A percentile compares a stretch with the other conserved stretches of the same genome.
phyloP scores from a whole-genome alignment of 2,329 filamentous ascomycete genomes.

The Talaromyces sp. region DNA sequence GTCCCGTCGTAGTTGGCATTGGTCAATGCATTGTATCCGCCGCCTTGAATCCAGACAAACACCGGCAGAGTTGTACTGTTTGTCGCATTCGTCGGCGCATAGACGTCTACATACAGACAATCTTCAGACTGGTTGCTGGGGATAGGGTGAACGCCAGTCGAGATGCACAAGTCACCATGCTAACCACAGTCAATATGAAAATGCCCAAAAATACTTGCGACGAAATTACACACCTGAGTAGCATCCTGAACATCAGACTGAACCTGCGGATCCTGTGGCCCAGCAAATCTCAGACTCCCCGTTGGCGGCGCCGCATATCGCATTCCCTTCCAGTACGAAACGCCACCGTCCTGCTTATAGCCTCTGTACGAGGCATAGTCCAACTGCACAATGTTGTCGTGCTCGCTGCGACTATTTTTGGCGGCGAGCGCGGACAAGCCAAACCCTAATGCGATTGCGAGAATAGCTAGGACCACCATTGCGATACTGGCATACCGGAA shows the following conservation, averaged over 20 bases:
- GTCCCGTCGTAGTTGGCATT: constrained; percentile 59
- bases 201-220: not conserved
- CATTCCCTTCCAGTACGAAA: constrained; percentile 71
- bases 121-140: constrained; percentile 47
- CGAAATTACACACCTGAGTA: constrained; percentile 42
- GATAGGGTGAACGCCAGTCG: constrained; percentile 63
- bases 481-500: not conserved
- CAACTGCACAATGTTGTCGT: constrained; percentile 34
- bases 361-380: constrained; percentile 66
- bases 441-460: not conserved
- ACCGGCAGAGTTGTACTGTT: constrained; percentile 58
- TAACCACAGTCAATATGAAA: constrained; percentile 21
- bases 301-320: constrained; percentile 69
- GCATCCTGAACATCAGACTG: constrained; percentile 51
- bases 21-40: constrained; percentile 60
- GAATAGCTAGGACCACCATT: constrained; percentile 3
- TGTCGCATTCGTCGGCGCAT: constrained; percentile 32
- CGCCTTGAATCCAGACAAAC: constrained; percentile 60
- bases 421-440: not conserved
- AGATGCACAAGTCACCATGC: constrained; percentile 58
- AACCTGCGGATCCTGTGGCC: constrained; percentile 59
- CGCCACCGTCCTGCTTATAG: constrained; percentile 50
- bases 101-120: constrained; percentile 44
- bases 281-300: constrained; percentile 62
- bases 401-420: not conserved